Conservation (phyloP, 2,329 filamentous ascomycete species). For the Dothideomycetes sp. region DNA sequence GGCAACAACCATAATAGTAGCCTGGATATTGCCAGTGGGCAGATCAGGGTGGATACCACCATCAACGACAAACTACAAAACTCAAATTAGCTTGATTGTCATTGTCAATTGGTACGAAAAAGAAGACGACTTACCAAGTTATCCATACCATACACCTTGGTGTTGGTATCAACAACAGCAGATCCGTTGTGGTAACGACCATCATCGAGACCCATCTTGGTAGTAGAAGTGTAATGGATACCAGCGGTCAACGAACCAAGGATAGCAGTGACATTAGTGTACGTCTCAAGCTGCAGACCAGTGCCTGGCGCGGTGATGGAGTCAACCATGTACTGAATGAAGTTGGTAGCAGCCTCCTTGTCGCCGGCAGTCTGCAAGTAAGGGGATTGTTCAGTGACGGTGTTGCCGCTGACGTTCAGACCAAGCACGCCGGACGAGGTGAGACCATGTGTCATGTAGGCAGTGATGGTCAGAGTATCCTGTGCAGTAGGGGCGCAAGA, state of each 20-base stretch:
- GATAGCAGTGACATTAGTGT: slow-evolving; percentile 9
- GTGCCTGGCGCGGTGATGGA: slow-evolving; percentile 31
- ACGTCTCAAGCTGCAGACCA: slow-evolving; percentile 26
- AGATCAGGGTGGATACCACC: slow-evolving; percentile 57
- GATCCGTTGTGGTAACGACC: slow-evolving; percentile 40
- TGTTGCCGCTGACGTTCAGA: slow-evolving; percentile 24
- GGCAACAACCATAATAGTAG: slow-evolving; percentile 49
- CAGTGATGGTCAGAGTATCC: slow-evolving; percentile 44
- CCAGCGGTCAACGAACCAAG: slow-evolving; percentile 9
- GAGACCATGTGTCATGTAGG: slow-evolving; percentile 46
- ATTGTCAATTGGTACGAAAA: too few relatives aligned
- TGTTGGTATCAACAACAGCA: slow-evolving; percentile 51
- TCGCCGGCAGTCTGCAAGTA: slow-evolving; percentile 41
- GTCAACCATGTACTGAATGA: slow-evolving; percentile 28
- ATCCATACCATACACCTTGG: slow-evolving; percentile 43
- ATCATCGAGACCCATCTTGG: slow-evolving; percentile 49
- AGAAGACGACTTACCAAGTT: too few relatives aligned
- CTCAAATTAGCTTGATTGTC: too few relatives aligned
- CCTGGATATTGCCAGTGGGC: slow-evolving; percentile 54
- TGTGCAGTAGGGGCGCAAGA: slow-evolving; percentile 15
- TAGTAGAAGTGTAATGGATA: slow-evolving; percentile 37
- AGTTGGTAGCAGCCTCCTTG: slow-evolving; percentile 30
- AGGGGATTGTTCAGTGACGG: slow-evolving; percentile 35
- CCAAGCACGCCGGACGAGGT: slow-evolving; percentile 34
- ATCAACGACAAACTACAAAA: slow-evolving; percentile 44